These are phyloP conservation scores for Rhodamnia argentea DNA, from an alignment of 345 rosid species.

Conservation along the genomic window DNA sequence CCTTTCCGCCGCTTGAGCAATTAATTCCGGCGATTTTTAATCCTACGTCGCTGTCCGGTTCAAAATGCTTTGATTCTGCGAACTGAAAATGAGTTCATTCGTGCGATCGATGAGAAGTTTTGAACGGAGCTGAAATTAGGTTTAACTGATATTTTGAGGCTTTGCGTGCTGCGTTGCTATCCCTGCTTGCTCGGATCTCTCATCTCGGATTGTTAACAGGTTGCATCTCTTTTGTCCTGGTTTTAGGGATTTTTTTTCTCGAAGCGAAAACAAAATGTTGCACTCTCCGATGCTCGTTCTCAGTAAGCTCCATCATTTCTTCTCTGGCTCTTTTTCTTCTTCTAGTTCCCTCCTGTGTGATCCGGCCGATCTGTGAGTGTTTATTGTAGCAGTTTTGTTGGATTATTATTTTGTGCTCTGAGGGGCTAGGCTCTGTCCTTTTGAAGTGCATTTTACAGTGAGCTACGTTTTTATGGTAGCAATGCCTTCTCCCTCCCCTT, in stretches of 20 bases:
- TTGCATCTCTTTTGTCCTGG: background rate
- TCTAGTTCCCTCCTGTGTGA: background rate
- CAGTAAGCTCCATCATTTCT: conserved; percentile 30
- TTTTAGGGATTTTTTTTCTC: background rate
- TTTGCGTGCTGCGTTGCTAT: background rate
- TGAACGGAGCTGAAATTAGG: background rate
- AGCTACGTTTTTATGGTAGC: background rate
- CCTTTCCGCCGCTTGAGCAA: background rate
- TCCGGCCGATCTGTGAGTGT: background rate
- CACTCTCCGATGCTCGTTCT: conserved; percentile 82
- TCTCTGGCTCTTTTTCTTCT: background rate
- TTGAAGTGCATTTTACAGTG: background rate
- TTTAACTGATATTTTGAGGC: no score
- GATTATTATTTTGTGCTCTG: background rate
- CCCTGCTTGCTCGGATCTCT: background rate
- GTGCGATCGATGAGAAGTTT: background rate
- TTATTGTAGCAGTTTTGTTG: background rate
- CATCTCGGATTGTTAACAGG: background rate
- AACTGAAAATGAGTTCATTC: background rate
- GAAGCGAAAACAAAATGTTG: conserved; percentile 16
- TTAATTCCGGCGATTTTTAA: background rate
- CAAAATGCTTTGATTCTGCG: background rate
- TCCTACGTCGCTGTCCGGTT: background rate
- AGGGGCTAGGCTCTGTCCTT: background rate
- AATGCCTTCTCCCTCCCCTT: background rate